Evolutionary conservation across 768 basidiomycete genomes (phyloP).

Genomic region (Pleurotus giganteus): DNA sequence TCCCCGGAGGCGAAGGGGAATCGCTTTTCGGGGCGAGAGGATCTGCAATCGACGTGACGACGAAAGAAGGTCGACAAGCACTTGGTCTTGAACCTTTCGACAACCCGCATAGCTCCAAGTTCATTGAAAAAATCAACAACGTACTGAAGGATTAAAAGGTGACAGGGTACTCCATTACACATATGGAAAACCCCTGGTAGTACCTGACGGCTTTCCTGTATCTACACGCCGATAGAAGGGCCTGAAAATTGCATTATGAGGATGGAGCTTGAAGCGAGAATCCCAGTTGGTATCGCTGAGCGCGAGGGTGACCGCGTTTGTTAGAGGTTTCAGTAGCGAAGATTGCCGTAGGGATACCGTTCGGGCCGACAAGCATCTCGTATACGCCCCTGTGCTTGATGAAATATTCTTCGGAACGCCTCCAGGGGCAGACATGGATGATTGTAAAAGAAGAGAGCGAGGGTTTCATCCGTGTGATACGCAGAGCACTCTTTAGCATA

Average conservation of each 20-base stretch:
- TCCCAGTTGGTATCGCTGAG: not conserved
- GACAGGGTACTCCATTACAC: not conserved
- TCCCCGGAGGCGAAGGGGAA: constrained; percentile 52
- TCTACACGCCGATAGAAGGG: not conserved
- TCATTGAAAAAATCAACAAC: constrained; percentile 16
- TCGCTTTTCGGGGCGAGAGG: constrained; percentile 39
- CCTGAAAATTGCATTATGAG: not conserved
- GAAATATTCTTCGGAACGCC: constrained; percentile 3
- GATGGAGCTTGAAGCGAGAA: not conserved
- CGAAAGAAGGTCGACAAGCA: constrained; percentile 32
- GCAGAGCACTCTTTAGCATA: not conserved
- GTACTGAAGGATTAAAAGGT: not conserved
- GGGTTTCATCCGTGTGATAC: not conserved
- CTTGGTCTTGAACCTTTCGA: constrained; percentile 40
- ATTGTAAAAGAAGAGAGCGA: not conserved
- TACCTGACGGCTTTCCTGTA: too few relatives aligned
- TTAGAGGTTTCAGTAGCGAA: not conserved
- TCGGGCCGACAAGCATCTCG: not conserved
- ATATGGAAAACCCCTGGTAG: too few relatives aligned
- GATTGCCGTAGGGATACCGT: not conserved
- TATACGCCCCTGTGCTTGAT: constrained; percentile 4
- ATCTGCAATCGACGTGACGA: constrained; percentile 29
- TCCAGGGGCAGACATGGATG: constrained; percentile 6
- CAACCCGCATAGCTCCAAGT: constrained; percentile 31
- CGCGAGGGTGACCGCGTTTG: not conserved